A percentile compares a stretch with the other conserved stretches of the same genome.
These are phyloP conservation scores for Penicillium paxilli DNA, from an alignment of 495 filamentous ascomycete species.

Conservation along the genomic window DNA sequence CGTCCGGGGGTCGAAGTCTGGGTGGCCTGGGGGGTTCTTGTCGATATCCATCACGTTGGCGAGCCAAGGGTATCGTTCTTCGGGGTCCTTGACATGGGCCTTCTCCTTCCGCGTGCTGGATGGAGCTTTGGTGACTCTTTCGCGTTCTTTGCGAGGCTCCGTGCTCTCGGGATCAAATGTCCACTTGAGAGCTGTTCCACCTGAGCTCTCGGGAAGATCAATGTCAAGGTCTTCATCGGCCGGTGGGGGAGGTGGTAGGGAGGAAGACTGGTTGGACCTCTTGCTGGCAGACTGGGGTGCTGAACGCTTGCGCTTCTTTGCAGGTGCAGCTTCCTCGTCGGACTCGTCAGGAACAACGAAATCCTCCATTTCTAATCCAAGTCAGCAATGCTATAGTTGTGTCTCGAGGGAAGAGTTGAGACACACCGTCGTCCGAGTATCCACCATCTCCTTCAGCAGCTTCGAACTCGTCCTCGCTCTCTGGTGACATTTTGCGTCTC, in stretches of 20 bases:
- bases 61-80: constrained; percentile 85
- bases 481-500: constrained; percentile 51
- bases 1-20: constrained; percentile 89
- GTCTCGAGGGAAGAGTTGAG: constrained; percentile 1
- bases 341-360: constrained; percentile 81
- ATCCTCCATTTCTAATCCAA: constrained; percentile 68
- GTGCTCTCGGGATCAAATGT: constrained; percentile 77
- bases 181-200: constrained; percentile 84
- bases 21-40: constrained; percentile 72
- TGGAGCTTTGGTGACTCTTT: constrained; percentile 41
- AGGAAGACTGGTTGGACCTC: constrained; percentile 57
- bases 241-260: constrained; percentile 46
- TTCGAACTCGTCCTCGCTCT: constrained; percentile 70
- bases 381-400: constrained; percentile 15
- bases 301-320: constrained; percentile 73
- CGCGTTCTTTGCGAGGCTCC: constrained; percentile 57
- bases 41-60: constrained; percentile 82
- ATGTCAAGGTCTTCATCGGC: constrained; percentile 53
- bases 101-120: constrained; percentile 66
- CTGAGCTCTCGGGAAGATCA: constrained; percentile 50
- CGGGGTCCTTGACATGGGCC: constrained; percentile 74
- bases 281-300: constrained; percentile 53
- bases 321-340: constrained; percentile 66
- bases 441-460: constrained; percentile 51
- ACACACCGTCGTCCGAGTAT: constrained; percentile 61